phyloP scores from a whole-genome alignment of 2,329 filamentous ascomycete genomes.

The Cadophora gregata region DNA sequence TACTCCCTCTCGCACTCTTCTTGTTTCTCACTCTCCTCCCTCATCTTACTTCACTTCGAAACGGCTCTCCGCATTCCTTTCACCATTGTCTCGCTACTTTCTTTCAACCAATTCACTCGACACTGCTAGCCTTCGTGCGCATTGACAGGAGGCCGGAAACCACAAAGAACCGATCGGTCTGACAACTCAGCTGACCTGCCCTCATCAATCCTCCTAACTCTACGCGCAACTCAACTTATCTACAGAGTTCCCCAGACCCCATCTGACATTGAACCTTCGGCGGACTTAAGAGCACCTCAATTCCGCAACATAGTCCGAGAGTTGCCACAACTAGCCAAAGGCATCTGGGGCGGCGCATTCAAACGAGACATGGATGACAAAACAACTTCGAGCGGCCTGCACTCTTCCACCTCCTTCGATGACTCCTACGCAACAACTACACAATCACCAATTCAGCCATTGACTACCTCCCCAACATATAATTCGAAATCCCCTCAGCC shows the following conservation, averaged over 20 bases:
- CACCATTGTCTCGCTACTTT: constrained; percentile 12
- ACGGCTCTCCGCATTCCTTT: constrained; percentile 16
- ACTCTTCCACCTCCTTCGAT: constrained; percentile 42
- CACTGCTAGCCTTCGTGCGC: constrained; percentile 27
- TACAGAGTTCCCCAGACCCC: constrained; percentile 22
- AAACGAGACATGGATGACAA: constrained; percentile 40
- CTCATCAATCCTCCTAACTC: constrained; percentile 22
- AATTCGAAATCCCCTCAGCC: constrained; percentile 31
- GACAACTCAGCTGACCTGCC: constrained; percentile 38
- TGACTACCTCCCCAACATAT: constrained; percentile 26
- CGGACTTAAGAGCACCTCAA: constrained; percentile 37
- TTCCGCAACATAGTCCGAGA: constrained; percentile 31
- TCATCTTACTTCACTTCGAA: constrained; percentile 13
- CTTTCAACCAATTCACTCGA: constrained; percentile 20
- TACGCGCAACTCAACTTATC: constrained; percentile 26
- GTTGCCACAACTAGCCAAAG: constrained; percentile 37
- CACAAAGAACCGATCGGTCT: constrained; percentile 40
- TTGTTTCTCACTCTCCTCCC: constrained; percentile 27
- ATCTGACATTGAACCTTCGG: not conserved
- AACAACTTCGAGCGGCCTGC: constrained; percentile 35
- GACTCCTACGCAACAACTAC: constrained; percentile 33
- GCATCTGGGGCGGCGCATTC: constrained; percentile 33
- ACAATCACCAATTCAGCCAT: constrained; percentile 31
- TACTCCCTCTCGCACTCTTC: constrained; percentile 32
- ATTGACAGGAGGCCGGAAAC: constrained; percentile 36